Conservation (phyloP, 2,329 filamentous ascomycete genomes). For the Cladosporium velox region DNA sequence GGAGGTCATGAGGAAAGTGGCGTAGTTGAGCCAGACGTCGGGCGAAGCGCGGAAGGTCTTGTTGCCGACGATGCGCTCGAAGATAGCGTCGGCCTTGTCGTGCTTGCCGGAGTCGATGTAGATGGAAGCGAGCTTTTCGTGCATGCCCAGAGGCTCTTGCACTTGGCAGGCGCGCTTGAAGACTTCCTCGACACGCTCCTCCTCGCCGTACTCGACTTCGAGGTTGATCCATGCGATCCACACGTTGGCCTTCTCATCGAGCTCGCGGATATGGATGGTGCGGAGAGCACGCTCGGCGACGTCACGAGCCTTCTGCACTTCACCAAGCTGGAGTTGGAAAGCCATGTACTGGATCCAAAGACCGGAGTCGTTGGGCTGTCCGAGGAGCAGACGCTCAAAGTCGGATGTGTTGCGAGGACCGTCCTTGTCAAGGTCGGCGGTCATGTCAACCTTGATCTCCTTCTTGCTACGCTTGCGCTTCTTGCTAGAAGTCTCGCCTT, state of each 20-base stretch:
- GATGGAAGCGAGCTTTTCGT: constrained; percentile 87
- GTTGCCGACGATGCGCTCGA: constrained; percentile 84
- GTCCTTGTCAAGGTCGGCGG: constrained; percentile 84
- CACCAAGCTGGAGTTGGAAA: constrained; percentile 92
- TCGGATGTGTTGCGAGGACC: constrained; percentile 89
- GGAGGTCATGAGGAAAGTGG: constrained; percentile 83
- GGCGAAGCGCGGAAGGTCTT: constrained; percentile 74
- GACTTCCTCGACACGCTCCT: constrained; percentile 77
- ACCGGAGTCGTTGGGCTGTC: constrained; percentile 87
- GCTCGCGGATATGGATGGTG: constrained; percentile 87
- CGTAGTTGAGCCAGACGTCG: constrained; percentile 91
- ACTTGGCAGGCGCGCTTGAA: constrained; percentile 93
- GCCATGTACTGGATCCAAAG: constrained; percentile 98
- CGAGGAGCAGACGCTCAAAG: constrained; percentile 89
- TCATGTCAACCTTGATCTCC: constrained; percentile 82
- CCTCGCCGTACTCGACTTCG: constrained; percentile 78
- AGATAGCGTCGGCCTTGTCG: constrained; percentile 83
- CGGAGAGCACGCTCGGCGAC: constrained; percentile 87
- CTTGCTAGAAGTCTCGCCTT: constrained; percentile 51
- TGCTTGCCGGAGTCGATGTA: constrained; percentile 90
- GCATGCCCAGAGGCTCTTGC: constrained; percentile 87
- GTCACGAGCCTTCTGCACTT: constrained; percentile 82
- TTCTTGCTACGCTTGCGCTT: constrained; percentile 72
- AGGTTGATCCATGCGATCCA: constrained; percentile 95
- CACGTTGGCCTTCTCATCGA: constrained; percentile 89